phyloP scores from a whole-genome alignment of 306 rosid species.

The Pterocarpus macrocarpus region DNA sequence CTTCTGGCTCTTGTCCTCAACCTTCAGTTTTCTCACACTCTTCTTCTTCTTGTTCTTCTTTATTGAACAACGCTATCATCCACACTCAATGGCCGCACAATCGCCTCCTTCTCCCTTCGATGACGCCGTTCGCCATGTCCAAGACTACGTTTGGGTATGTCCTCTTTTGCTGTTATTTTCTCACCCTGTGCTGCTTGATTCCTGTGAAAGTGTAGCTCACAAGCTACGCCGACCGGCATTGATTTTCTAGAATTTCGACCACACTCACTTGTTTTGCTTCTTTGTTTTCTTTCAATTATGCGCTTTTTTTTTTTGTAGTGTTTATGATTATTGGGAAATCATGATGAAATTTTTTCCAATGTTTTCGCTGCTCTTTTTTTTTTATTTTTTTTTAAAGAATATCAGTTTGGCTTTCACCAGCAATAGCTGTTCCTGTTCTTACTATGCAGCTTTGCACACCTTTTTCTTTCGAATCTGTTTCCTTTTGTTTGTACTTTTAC shows the following conservation, averaged over 20 bases:
- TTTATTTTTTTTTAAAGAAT: no score
- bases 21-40: constrained; percentile 16
- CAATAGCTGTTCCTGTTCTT: constrained; percentile 10
- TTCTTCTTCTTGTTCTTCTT: background rate
- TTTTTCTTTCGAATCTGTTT: constrained; percentile 45
- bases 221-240: background rate
- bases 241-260: constrained; percentile 5
- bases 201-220: constrained; percentile 34
- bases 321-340: constrained; percentile 12
- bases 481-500: constrained; percentile 35
- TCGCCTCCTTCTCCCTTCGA: constrained; percentile 40
- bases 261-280: background rate
- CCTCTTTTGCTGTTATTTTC: background rate
- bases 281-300: background rate
- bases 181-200: background rate
- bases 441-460: constrained; percentile 38
- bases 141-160: constrained; percentile 80
- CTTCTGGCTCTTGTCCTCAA: background rate
- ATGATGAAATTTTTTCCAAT: background rate
- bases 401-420: background rate
- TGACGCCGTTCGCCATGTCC: constrained; percentile 68
- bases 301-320: background rate
- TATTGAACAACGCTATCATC: background rate
- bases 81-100: constrained; percentile 56
- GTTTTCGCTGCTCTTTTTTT: background rate